Evolutionary conservation across 768 basidiomycete species (phyloP), one percentile per base, ranked within the genome.

Genomic region (Clavaria fumosa): DNA sequence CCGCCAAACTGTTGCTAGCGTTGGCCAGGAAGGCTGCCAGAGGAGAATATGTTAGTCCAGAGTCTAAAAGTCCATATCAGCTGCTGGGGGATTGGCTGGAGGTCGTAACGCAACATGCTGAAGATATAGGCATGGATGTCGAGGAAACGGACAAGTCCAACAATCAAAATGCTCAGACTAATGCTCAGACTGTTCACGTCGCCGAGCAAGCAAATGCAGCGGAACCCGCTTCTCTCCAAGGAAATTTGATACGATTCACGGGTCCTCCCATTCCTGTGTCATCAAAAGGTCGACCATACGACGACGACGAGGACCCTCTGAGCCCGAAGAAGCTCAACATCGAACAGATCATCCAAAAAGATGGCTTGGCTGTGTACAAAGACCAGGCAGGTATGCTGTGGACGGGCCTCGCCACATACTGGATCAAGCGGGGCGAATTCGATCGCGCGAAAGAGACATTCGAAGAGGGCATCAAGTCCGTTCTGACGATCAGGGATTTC

Each of bases 361-460:
- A 97, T 47, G 95, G 95, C 11, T 63, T 99, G 18, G 66, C 64
- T 2, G 64, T 91, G 12, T 97, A 96, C 58, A 89, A 88, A 53
- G 95, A 99, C 53, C 95, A 99, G 58, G 88, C 91, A 2, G 95
- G 95, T 7, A 75, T 86, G 35, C 58, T 99, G 20, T 99, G 91
- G 93, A 82, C 88, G 4, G 95, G 93, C 1, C 58, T 97, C 20
- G 91, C 91, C 1, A 96, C 91, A 0, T 97, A 93, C 53, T 99
- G 93, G 93, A 91, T 91, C 56, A 95, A 95, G 59, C 78, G 89
- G 4, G 86, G 72, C 38, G 95, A 97, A 53, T 96, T 99, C 51
- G 90, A 90, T 44, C 70, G 83, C 36, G 86, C 88, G 11, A 85
- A 78, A 45, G 64, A 66, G 35, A 86, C 81, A 0, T 97, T 97